Percentiles rank a stretch among this genome's conserved stretches.
Evolutionary conservation across 2,329 filamentous ascomycete genomes (phyloP).

Genomic region (Fusarium sp.): DNA sequence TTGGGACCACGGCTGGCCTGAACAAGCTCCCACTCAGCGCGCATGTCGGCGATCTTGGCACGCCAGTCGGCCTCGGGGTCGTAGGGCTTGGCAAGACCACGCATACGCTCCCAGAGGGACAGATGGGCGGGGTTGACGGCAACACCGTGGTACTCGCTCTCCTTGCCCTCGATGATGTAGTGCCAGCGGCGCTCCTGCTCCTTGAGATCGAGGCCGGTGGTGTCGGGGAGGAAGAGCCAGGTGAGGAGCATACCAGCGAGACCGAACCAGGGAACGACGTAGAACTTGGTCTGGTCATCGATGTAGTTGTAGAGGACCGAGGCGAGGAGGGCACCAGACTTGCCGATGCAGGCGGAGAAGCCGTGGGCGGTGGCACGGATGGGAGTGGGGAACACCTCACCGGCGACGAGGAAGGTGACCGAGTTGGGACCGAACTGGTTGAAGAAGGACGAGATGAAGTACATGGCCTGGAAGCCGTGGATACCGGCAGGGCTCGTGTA

Average conservation of each 20-base stretch:
- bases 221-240: slow-evolving; percentile 91
- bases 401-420: slow-evolving; percentile 95
- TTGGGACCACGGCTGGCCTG: slow-evolving; percentile 61
- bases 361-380: slow-evolving; percentile 95
- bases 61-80: slow-evolving; percentile 85
- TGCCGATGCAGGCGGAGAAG: slow-evolving; percentile 91
- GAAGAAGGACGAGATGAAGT: slow-evolving; percentile 98
- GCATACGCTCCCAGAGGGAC: slow-evolving; percentile 86
- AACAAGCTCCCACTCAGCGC: slow-evolving; percentile 69
- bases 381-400: slow-evolving; percentile 95
- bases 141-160: slow-evolving; percentile 89
- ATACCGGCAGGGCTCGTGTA: slow-evolving; percentile 80
- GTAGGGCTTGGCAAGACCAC: slow-evolving; percentile 84
- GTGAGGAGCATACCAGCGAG: slow-evolving; percentile 88
- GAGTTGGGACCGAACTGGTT: slow-evolving; percentile 98
- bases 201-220: slow-evolving; percentile 94
- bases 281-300: slow-evolving; percentile 84
- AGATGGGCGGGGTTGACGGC: slow-evolving; percentile 92
- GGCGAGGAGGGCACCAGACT: slow-evolving; percentile 87
- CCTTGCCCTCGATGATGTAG: slow-evolving; percentile 83
- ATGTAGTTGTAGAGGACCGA: slow-evolving; percentile 97
- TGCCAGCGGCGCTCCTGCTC: slow-evolving; percentile 96
- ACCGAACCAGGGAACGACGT: slow-evolving; percentile 96
- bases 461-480: slow-evolving; percentile 96
- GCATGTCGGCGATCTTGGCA: slow-evolving; percentile 87